These are phyloP conservation scores for Aethionema arabicum DNA, from an alignment of 345 rosid genomes.

Conservation along the genomic window DNA sequence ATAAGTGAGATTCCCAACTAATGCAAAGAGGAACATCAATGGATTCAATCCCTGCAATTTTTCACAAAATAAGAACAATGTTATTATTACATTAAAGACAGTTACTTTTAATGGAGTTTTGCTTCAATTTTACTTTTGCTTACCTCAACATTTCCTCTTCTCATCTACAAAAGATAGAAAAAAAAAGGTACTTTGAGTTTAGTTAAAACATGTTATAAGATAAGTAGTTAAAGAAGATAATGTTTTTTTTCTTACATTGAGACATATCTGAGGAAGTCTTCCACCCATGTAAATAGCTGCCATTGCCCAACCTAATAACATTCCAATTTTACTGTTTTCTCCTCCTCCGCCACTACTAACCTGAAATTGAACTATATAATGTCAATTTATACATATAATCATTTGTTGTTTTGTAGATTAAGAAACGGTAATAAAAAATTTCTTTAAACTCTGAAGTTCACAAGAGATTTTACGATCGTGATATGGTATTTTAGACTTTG, in stretches of 20 bases:
- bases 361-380: constrained; percentile 38
- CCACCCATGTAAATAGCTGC: constrained; percentile 91
- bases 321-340: constrained; percentile 47
- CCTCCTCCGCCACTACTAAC: constrained; percentile 35
- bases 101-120: constrained; percentile 2
- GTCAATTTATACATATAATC: not conserved
- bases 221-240: not conserved
- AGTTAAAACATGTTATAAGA: constrained; percentile 1
- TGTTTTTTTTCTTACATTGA: constrained; percentile 54
- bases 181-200: constrained; percentile 1
- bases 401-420: not conserved
- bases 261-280: constrained; percentile 79
- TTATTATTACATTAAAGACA: constrained; percentile 10
- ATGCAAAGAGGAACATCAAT: constrained; percentile 76
- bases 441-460: not conserved
- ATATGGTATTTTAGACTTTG: too few relatives aligned
- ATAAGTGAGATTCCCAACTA: constrained; percentile 73
- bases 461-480: too few relatives aligned
- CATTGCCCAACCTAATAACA: constrained; percentile 81
- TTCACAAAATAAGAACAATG: constrained; percentile 11
- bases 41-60: constrained; percentile 75
- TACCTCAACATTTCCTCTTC: constrained; percentile 82
- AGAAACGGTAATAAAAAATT: too few relatives aligned
- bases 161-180: constrained; percentile 49
- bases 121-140: constrained; percentile 15